These are phyloP conservation scores for Cystobasidium tubakii DNA, from an alignment of 768 basidiomycete genomes.

Conservation along the genomic window DNA sequence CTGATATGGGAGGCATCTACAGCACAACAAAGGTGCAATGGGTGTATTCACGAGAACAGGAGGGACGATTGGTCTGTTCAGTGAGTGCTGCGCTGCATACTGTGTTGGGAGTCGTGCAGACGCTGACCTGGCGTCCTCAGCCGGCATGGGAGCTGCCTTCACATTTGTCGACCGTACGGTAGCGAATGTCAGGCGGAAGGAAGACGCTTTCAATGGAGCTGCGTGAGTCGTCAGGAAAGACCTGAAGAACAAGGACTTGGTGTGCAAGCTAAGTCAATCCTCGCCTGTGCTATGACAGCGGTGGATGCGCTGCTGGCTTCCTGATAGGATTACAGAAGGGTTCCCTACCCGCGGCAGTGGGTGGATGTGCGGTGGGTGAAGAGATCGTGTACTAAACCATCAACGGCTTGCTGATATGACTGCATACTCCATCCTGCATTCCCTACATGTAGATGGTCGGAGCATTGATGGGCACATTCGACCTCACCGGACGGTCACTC, in stretches of 20 bases:
- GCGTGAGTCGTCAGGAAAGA: slow-evolving; percentile 48
- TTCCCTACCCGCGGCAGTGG: slow-evolving; percentile 36
- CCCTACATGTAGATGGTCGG: slow-evolving; percentile 53
- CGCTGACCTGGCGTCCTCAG: slow-evolving; percentile 51
- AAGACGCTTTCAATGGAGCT: slow-evolving; percentile 76
- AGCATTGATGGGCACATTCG: slow-evolving; percentile 70
- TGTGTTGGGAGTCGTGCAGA: not conserved
- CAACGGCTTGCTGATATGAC: no score
- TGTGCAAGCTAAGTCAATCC: no score
- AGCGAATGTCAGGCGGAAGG: slow-evolving; percentile 70
- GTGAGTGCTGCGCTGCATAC: slow-evolving; percentile 53
- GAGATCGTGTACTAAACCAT: slow-evolving; percentile 33
- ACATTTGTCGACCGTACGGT: slow-evolving; percentile 72
- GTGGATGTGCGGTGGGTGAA: slow-evolving; percentile 55
- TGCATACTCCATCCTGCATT: not conserved
- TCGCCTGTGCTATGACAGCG: slow-evolving; percentile 48
- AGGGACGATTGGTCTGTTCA: slow-evolving; percentile 83
- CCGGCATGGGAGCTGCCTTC: slow-evolving; percentile 81
- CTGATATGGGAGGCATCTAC: not conserved
- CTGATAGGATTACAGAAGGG: slow-evolving; percentile 62
- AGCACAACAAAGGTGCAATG: slow-evolving; percentile 69
- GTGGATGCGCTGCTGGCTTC: slow-evolving; percentile 89
- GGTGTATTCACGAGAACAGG: slow-evolving; percentile 83
- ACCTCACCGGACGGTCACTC: slow-evolving; percentile 64
- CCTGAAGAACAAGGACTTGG: not conserved